Base-by-base conservation (phyloP, 768 basidiomycete species). In the Dendrothele bispora region DNA sequence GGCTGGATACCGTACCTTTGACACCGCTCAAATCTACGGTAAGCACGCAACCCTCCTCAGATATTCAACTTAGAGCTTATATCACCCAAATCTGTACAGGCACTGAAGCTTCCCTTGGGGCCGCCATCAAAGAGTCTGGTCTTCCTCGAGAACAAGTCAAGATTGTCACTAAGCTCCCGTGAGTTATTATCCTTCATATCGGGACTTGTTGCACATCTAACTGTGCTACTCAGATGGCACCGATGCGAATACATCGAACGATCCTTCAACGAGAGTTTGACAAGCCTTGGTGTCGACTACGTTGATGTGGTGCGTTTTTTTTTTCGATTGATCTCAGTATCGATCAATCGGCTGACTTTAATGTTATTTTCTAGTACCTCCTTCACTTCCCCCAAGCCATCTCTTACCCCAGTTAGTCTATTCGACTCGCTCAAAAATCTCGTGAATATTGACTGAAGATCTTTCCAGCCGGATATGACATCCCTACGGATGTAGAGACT, bases 111-210 rank as follows among this genome's bases (percentile, higher is more conserved):
- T 59, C 62, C 5, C 71, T 77, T 14, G 75, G 77, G 2, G 54
- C 65, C 4, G 74, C 70, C 1, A 64, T 82, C 48, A 67, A 66
- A 32, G 72, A 64, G 7, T 78, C 74, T 15, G 77, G 75, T 4
- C 63, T 79, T 36, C 71, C 76, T 3, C 68, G 78, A 20, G 68
- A 73, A 22, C 65, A 78, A 29, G 55, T 78, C 21, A 77, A 72
- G 55, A 61, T 79, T 22, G 77, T 75, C 1, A 76, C 77, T 15
- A 80, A 80, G 55, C 63, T 78, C 28, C 62, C 68, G 58, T 72
- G 48, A 56, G 67, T 55, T n/a, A 32, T 32, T n/a, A 10, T 32
- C 30, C n/a, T 10, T 32, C 30, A 10, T 32, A n/a, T 28, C 3
- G 14, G 2, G 12, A 26, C 38, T 14, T 24, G n/a, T n/a, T n/a